These are phyloP conservation scores for Kodamaea leandrae DNA, from an alignment of 805 yeast species.

Conservation along the genomic window DNA sequence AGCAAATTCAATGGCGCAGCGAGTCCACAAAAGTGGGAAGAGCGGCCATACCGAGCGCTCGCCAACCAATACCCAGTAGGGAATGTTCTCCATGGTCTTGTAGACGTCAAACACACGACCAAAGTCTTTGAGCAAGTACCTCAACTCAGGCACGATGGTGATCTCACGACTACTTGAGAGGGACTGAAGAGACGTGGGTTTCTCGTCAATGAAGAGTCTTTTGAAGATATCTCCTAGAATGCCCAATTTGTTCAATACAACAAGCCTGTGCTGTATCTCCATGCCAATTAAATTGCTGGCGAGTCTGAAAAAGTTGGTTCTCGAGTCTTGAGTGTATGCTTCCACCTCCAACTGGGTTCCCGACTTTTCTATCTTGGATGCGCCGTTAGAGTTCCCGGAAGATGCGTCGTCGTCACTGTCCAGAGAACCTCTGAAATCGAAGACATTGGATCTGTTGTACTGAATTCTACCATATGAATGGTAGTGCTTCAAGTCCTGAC, in stretches of 20 bases:
- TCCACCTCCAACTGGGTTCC: conserved; percentile 25
- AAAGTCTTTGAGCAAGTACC: conserved; percentile 66
- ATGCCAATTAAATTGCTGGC: conserved; percentile 58
- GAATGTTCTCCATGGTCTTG: conserved; percentile 65
- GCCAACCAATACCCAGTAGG: conserved; percentile 88
- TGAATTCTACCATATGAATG: conserved; percentile 35
- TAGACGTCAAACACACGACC: conserved; percentile 78
- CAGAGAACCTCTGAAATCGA: conserved; percentile 8
- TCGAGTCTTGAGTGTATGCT: conserved; percentile 31
- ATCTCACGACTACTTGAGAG: conserved; percentile 66
- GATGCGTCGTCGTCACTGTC: conserved; percentile 8
- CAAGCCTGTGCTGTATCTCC: conserved; percentile 83
- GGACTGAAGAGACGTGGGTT: conserved; percentile 64
- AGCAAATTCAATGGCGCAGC: conserved; percentile 88
- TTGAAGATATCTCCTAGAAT: conserved; percentile 66
- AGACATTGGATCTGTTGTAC: conserved; percentile 16
- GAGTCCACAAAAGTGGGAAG: conserved; percentile 75
- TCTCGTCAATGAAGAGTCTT: conserved; percentile 82
- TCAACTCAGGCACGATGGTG: conserved; percentile 84
- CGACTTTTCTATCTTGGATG: not conserved
- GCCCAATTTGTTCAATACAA: conserved; percentile 76
- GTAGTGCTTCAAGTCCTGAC: conserved; percentile 76
- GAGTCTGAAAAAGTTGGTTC: conserved; percentile 32
- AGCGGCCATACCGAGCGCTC: conserved; percentile 94
- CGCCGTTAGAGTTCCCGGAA: not conserved